Conservation (phyloP, 352 stramenopile species). For the Pythium graminicola region DNA sequence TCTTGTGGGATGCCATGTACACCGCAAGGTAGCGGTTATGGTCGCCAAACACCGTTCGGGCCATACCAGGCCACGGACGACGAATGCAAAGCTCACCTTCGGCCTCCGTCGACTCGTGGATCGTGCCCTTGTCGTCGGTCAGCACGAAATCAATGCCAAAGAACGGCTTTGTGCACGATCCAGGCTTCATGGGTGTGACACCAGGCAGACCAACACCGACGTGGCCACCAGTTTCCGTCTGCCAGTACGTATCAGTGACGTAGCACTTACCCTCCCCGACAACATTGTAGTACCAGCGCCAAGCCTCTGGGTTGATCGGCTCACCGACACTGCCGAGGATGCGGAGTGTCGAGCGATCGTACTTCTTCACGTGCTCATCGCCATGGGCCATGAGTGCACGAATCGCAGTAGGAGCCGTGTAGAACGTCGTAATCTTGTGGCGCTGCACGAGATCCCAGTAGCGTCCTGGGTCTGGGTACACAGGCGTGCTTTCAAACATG, state of each 20-base stretch:
- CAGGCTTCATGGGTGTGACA: constrained; percentile 81
- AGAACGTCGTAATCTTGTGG: constrained; percentile 96
- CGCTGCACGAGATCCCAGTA: constrained; percentile 97
- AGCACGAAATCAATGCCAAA: constrained; percentile 89
- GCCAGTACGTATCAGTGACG: constrained; percentile 95
- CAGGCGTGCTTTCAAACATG: constrained; percentile 97
- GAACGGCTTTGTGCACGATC: constrained; percentile 89
- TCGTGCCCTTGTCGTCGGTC: constrained; percentile 82
- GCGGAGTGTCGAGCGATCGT: constrained; percentile 91
- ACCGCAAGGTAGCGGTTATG: constrained; percentile 94
- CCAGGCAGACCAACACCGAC: constrained; percentile 89
- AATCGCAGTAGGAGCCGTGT: constrained; percentile 94
- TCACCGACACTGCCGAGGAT: constrained; percentile 97
- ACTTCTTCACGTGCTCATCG: constrained; percentile 89
- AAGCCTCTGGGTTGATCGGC: constrained; percentile 95
- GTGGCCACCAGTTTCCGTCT: constrained; percentile 94
- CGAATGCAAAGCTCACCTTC: constrained; percentile 96
- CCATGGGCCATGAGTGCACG: constrained; percentile 97
- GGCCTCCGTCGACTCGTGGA: constrained; percentile 75
- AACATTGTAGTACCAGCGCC: constrained; percentile 93
- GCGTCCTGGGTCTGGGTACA: constrained; percentile 93
- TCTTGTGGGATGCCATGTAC: constrained; percentile 96
- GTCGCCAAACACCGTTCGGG: constrained; percentile 92
- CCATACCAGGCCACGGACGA: constrained; percentile 94
- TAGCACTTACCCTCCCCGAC: constrained; percentile 82